Conservation (phyloP, 768 basidiomycete species). For the Suillus subaureus region DNA sequence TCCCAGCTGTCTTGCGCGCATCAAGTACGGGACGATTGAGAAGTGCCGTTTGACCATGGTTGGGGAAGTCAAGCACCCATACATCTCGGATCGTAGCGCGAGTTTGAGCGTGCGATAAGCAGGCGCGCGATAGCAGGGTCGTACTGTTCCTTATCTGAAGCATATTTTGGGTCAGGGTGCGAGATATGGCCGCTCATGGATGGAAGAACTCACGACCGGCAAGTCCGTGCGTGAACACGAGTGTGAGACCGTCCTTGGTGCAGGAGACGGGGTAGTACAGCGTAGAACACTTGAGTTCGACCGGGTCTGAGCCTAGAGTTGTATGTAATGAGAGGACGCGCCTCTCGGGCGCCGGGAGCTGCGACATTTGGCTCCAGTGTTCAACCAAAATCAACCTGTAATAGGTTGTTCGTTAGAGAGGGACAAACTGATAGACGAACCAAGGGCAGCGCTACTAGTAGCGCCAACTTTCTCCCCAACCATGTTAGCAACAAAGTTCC, state of each 20-base stretch:
- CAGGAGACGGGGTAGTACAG: slow-evolving; percentile 28
- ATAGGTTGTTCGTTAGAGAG: neutral
- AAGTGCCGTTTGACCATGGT: slow-evolving; percentile 37
- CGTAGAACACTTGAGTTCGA: slow-evolving; percentile 24
- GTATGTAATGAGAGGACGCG: slow-evolving; percentile 18
- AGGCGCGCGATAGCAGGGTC: slow-evolving; percentile 19
- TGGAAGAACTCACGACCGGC: slow-evolving; percentile 24
- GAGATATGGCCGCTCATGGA: too few relatives aligned
- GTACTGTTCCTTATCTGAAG: slow-evolving; percentile 32
- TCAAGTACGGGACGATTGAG: slow-evolving; percentile 33
- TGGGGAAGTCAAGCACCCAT: slow-evolving; percentile 39
- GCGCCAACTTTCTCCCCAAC: neutral
- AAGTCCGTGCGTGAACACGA: slow-evolving; percentile 30
- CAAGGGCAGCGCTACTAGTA: neutral
- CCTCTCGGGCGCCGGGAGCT: slow-evolving; percentile 16
- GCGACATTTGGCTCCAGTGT: neutral
- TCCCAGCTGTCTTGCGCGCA: slow-evolving; percentile 20
- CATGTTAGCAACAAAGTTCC: neutral
- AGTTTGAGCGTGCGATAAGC: neutral
- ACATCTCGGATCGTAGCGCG: slow-evolving; percentile 29
- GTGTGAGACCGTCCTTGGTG: slow-evolving; percentile 20
- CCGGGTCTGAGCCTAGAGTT: slow-evolving; percentile 19
- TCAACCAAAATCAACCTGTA: neutral
- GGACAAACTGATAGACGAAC: neutral
- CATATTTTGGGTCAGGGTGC: neutral